These are phyloP conservation scores for Tuctoria greenei DNA, from an alignment of 176 grass and related monocot species.

Conservation along the genomic window DNA sequence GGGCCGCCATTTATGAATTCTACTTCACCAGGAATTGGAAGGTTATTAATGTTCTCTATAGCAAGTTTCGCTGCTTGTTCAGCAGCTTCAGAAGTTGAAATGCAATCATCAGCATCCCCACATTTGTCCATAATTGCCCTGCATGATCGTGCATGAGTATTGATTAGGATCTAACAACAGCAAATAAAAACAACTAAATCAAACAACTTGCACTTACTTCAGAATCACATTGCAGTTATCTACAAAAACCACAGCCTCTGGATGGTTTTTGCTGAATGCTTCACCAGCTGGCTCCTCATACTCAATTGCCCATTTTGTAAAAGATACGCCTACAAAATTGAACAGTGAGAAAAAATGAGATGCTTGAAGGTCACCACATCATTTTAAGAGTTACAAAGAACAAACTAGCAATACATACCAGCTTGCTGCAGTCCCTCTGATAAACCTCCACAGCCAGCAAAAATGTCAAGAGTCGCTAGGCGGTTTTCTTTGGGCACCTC, in stretches of 20 bases:
- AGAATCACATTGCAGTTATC: slow-evolving; percentile 99
- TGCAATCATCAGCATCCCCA: slow-evolving; percentile 87
- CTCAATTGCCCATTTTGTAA: slow-evolving; percentile 99
- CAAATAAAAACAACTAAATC: neutral
- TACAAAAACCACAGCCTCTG: slow-evolving; percentile 78
- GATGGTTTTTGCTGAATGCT: slow-evolving; percentile 94
- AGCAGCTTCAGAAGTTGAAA: slow-evolving; percentile 88
- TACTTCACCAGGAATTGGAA: slow-evolving; percentile 91
- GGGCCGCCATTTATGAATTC: slow-evolving; percentile 99
- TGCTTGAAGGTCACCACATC: neutral
- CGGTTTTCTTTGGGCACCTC: slow-evolving; percentile 54
- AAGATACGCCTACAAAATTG: slow-evolving; percentile 58
- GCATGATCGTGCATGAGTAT: neutral
- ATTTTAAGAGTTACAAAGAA: too few relatives aligned
- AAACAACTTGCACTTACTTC: slow-evolving; percentile 48
- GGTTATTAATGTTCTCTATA: slow-evolving; percentile 76
- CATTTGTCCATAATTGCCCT: slow-evolving; percentile 99
- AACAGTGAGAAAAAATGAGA: neutral
- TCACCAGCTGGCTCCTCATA: slow-evolving; percentile 94
- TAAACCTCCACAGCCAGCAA: slow-evolving; percentile 97
- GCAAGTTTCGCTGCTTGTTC: slow-evolving; percentile 67
- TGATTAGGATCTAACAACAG: too few relatives aligned
- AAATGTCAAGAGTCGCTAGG: slow-evolving; percentile 91
- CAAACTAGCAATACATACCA: slow-evolving; percentile 41
- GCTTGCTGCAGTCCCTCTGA: slow-evolving; percentile 91